A percentile compares a stretch with the other conserved stretches of the same genome.
Evolutionary conservation across 2,329 filamentous ascomycete genomes (phyloP).

Genomic region (Aspergillus sp.): DNA sequence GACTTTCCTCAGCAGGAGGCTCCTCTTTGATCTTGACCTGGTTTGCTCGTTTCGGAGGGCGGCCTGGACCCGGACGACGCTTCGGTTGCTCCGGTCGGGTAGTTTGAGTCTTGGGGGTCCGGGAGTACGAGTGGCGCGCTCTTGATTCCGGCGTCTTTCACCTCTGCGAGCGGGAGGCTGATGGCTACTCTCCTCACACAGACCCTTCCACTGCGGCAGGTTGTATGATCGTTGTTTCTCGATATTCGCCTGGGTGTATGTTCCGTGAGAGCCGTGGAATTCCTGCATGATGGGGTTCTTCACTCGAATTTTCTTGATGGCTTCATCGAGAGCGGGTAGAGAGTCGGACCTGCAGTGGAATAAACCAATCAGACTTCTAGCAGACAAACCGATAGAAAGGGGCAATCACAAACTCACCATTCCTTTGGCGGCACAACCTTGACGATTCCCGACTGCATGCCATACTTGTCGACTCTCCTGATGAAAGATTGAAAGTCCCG

Average conservation of each 20-base stretch:
- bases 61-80: constrained; percentile 35
- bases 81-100: constrained; percentile 39
- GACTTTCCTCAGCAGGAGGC: constrained; percentile 27
- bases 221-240: constrained; percentile 96
- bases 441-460: constrained; percentile 95
- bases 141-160: constrained; percentile 46
- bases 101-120: constrained; percentile 27
- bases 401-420: constrained; percentile 60
- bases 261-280: constrained; percentile 91
- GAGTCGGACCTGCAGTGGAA: constrained; percentile 53
- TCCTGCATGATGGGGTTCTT: constrained; percentile 98
- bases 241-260: constrained; percentile 95
- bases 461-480: constrained; percentile 83
- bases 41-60: constrained; percentile 33
- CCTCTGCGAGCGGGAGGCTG: constrained; percentile 90
- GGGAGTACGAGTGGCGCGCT: constrained; percentile 38
- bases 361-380: constrained; percentile 1
- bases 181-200: constrained; percentile 92
- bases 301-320: constrained; percentile 86
- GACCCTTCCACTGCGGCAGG: constrained; percentile 86
- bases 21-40: constrained; percentile 37
- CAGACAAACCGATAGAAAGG: not conserved
- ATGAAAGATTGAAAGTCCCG: constrained; percentile 89
- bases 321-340: constrained; percentile 73
- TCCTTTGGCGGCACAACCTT: constrained; percentile 91